phyloP scores from a whole-genome alignment of 441 rosid species.

The Raphanus hybrid region DNA sequence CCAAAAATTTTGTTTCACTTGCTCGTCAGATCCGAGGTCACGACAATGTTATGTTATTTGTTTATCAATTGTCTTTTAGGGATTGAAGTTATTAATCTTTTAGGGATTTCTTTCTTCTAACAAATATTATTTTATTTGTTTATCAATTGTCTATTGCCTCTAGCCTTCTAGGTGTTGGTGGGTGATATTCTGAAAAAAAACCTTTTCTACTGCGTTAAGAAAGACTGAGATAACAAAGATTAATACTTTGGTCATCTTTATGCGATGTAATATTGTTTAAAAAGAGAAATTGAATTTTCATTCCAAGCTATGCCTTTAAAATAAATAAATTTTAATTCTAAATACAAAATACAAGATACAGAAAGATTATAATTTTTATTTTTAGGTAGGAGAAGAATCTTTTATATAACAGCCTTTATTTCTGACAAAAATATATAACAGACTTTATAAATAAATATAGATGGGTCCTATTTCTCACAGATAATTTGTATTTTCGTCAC shows the following conservation, averaged over 20 bases:
- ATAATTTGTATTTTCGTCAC: background rate
- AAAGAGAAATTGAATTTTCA: too few relatives aligned
- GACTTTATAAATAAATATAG: too few relatives aligned
- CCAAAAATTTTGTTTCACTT: background rate
- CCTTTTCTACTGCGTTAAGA: background rate
- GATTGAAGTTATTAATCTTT: background rate
- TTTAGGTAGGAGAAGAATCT: too few relatives aligned
- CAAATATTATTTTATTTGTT: background rate
- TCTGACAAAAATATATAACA: too few relatives aligned
- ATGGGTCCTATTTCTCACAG: too few relatives aligned
- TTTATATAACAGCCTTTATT: too few relatives aligned
- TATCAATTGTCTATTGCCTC: background rate
- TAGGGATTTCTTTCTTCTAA: too few relatives aligned
- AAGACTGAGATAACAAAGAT: background rate
- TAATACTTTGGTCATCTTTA: background rate
- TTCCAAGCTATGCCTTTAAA: too few relatives aligned
- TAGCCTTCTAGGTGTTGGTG: conserved; percentile 23
- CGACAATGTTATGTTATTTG: conserved; percentile 7
- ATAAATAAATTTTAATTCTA: too few relatives aligned
- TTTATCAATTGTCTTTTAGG: background rate
- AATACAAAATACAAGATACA: too few relatives aligned
- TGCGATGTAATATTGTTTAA: too few relatives aligned
- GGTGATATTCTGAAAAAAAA: background rate
- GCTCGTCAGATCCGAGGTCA: conserved; percentile 13
- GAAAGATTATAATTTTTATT: too few relatives aligned